Base-by-base conservation (phyloP, 2,329 filamentous ascomycete genomes). In the Clarireedia homoeocarpa region DNA sequence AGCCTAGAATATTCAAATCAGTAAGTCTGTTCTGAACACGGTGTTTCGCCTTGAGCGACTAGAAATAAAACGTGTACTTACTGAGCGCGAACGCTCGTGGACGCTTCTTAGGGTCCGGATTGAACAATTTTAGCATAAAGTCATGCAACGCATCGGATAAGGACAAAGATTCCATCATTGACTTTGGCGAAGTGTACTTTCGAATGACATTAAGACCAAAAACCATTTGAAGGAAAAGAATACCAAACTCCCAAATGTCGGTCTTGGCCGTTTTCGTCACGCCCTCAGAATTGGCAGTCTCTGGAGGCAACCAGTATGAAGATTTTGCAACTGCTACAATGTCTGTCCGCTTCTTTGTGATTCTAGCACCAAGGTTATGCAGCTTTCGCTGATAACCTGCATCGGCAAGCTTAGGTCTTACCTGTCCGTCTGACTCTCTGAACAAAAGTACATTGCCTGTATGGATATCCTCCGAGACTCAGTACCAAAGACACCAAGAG, bases 171-270 rank as follows among this genome's bases (percentile, higher is more conserved):
- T 86, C 83, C 68, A 89, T 84, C 51, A 96, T 72, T 44, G 83
- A 82, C 56, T 80, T 82, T 1, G 92, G 91, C 0, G 90, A 95
- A 15, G 85, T 84, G 70, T 94, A 92, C 57, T 85, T 87, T 58
- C 86, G 79, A 17, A 87, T 77, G 6, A 90, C 81, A 62, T 90
- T 83, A 36, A 90, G 77, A 2, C 94, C 94, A 69, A 96, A 92
- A 3, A 94, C 81, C 90, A 97, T 96, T 69, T 99, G 92, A 40
- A 96, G 72, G 64, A 96, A 88, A 5, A 96, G 81, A 30, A 96
- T 83, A 4, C 94, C 94, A 65, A 99, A 84, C 62, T 96, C 89
- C 94, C 94, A 99, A 7, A 97, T 82, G 69, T 97, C 94, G 0
- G 90, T 89, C 70, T 96, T 96, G 65, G 81, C 80, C 1, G 80